phyloP scores from a whole-genome alignment of 345 rosid genomes.

The Salix dunnii region DNA sequence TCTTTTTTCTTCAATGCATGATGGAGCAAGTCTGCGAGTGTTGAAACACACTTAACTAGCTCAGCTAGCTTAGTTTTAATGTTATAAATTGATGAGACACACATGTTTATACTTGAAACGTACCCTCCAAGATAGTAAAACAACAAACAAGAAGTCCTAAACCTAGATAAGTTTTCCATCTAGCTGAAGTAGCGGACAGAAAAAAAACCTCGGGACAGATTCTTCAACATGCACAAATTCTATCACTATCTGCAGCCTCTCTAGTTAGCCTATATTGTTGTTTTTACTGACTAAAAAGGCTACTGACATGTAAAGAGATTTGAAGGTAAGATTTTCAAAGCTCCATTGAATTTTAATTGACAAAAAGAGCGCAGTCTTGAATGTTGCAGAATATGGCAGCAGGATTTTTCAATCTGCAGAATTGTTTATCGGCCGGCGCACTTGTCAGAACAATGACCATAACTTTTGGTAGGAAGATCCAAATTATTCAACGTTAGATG shows the following conservation, averaged over 20 bases:
- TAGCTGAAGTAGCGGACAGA: too few relatives aligned
- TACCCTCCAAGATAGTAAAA: too few relatives aligned
- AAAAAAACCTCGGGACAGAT: neutral
- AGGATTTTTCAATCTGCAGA: neutral
- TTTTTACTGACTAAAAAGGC: neutral
- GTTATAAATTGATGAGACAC: too few relatives aligned
- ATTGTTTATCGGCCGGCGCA: neutral
- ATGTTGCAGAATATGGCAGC: neutral
- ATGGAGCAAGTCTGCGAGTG: neutral
- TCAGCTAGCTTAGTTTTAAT: too few relatives aligned
- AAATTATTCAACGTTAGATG: neutral
- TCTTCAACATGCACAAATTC: neutral
- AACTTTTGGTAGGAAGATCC: neutral
- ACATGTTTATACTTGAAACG: too few relatives aligned
- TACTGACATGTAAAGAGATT: neutral
- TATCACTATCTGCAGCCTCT: neutral
- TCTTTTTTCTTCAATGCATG: neutral
- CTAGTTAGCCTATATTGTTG: neutral
- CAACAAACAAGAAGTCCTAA: too few relatives aligned
- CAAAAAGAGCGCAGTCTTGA: neutral
- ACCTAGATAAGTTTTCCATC: too few relatives aligned
- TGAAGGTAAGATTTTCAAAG: neutral
- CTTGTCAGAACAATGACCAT: neutral
- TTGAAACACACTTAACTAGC: too few relatives aligned
- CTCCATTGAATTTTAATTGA: neutral